Conservation (phyloP, 1,284 basidiomycete genomes). For the Trichosporon coremiiforme region DNA sequence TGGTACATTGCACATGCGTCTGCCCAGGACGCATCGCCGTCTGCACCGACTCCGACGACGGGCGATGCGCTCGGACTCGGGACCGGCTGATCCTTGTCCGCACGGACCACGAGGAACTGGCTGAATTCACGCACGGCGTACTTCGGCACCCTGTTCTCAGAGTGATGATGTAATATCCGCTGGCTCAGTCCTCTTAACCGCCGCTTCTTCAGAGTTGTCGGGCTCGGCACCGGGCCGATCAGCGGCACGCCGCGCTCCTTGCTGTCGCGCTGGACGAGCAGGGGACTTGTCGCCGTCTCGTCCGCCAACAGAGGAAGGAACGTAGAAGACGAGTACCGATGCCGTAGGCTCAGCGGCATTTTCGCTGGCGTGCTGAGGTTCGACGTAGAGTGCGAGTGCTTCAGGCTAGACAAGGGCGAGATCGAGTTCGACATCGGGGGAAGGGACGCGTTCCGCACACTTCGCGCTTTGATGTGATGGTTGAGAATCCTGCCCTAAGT, state of each 20-base stretch:
- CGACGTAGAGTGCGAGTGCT: slow-evolving; percentile 8
- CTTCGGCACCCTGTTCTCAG: slow-evolving; percentile 15
- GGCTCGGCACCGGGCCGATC: slow-evolving; percentile 8
- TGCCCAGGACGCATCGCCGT: not conserved
- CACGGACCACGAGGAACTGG: not conserved
- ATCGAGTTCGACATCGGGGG: not conserved
- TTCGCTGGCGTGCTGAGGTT: not conserved
- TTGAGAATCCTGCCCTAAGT: slow-evolving; percentile 9
- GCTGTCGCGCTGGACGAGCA: not conserved
- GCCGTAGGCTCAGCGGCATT: not conserved
- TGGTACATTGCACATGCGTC: not conserved
- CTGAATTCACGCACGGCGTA: slow-evolving; percentile 17
- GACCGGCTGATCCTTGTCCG: not conserved
- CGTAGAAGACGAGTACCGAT: not conserved
- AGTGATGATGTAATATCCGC: not conserved
- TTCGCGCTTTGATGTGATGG: slow-evolving; percentile 3
- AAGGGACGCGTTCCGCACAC: slow-evolving; percentile 1
- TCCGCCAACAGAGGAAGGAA: not conserved
- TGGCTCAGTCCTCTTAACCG: not conserved
- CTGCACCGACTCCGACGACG: not conserved
- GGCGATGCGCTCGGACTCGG: not conserved
- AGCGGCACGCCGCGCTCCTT: not conserved
- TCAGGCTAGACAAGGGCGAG: not conserved
- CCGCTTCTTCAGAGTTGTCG: slow-evolving; percentile 6
- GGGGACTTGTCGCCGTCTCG: not conserved